These are phyloP conservation scores for Diversispora epigaea DNA, from an alignment of 192 early-diverging fungal species.

Conservation along the genomic window DNA sequence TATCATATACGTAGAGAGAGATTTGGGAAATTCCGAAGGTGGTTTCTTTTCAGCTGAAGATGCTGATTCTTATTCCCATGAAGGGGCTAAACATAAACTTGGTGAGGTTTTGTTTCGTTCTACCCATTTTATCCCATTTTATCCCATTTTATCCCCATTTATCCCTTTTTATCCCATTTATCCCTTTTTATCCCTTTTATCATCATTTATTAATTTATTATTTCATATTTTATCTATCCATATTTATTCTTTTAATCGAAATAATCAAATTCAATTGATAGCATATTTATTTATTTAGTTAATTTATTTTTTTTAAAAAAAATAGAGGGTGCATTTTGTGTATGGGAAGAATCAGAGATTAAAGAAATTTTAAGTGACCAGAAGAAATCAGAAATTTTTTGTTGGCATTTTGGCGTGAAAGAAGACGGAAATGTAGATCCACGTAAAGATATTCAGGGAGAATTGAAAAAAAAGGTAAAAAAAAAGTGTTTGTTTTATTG, in stretches of 20 bases:
- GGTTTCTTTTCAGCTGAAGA: constrained; percentile 69
- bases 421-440: constrained; percentile 56
- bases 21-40: constrained; percentile 46
- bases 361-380: constrained; percentile 38
- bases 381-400: constrained; percentile 46
- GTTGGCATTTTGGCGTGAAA: constrained; percentile 49
- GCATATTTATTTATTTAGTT: no score
- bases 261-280: no score
- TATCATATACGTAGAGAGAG: constrained; percentile 52
- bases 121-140: no score
- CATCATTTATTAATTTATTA: no score
- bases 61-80: constrained; percentile 58
- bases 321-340: constrained; percentile 64
- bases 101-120: constrained; percentile 40
- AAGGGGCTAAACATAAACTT: constrained; percentile 43
- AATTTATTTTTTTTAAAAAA: no score
- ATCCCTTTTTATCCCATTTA: no score
- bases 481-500: not conserved
- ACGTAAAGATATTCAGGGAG: constrained; percentile 56
- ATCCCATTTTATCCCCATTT: no score
- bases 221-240: no score
- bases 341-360: constrained; percentile 58
- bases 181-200: no score
- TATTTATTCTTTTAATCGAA: no score
- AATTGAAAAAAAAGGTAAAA: constrained; percentile 53